Base-by-base conservation (phyloP, 78 protist genomes). In the Bigelowiella natans region DNA sequence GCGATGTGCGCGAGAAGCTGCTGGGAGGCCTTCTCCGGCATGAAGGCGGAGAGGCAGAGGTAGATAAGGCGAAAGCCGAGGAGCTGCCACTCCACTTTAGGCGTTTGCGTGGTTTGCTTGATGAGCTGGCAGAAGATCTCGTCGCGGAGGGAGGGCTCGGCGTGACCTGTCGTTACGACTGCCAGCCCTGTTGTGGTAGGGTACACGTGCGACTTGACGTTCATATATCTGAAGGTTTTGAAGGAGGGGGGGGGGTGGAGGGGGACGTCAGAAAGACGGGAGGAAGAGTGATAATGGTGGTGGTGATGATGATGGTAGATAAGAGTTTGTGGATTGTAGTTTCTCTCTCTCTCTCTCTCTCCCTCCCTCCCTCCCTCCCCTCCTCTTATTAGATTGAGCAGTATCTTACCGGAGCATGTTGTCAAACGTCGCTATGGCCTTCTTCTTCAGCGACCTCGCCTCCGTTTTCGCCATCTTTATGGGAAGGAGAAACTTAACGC, bases 61-160 rank as follows among this genome's bases (percentile, higher is more conserved):
- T n/a, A 85, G 36, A 90, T 2, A 39, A 90, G 88, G 38, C 82
- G 36, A 39, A 40, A 90, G n/a, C 92, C 92, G 2, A 28, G 31
- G 30, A n/a, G 85, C 73, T 51, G 73, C 73, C 73, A 51, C 73
- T 40, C 85, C 30, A 30, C 31, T 26, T n/a, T 38, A 30, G 34
- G 85, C 63, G 51, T 90, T 34, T 90, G 36, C 2, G 92, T 90
- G 83, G 64, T 26, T 83, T 90, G 92, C 92, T 90, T 90, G 64
- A 84, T 40, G 30, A 90, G 39, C 88, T 90, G 92, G 88, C 88
- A 38, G 83, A 38, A 90, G n/a, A 90, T 29, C 37, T 90, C 92
- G 85, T 84, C 89, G 0, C 92, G 86, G 40, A 90, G 83, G 73
- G 73, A 7, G 34, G 73, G 73, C 18, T 51, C 73, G 34, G 73